Conservation (phyloP, 495 filamentous ascomycete species). For the Halenospora varia region DNA sequence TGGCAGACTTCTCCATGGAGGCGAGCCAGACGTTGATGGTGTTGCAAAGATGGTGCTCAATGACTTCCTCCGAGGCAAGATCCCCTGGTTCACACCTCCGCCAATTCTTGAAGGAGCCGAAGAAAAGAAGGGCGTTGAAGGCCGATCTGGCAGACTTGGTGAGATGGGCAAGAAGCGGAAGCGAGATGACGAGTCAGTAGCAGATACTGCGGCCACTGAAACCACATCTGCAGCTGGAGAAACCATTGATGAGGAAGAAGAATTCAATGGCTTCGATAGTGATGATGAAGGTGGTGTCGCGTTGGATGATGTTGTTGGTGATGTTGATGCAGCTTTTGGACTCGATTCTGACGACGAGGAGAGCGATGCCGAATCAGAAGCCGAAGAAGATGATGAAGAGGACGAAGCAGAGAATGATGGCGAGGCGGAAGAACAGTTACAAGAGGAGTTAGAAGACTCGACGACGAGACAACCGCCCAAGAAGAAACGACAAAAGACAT, state of each 20-base stretch:
- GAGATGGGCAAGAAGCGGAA: slow-evolving; percentile 59
- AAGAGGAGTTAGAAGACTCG: slow-evolving; percentile 12
- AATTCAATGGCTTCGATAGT: slow-evolving; percentile 51
- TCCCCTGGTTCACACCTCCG: slow-evolving; percentile 90
- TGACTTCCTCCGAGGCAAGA: slow-evolving; percentile 90
- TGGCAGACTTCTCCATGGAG: slow-evolving; percentile 79
- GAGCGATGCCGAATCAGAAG: slow-evolving; percentile 34
- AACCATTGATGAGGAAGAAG: slow-evolving; percentile 25
- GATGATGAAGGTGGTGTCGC: slow-evolving; percentile 41
- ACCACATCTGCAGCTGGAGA: slow-evolving; percentile 6
- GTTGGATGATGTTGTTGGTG: slow-evolving; percentile 33
- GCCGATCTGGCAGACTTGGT: slow-evolving; percentile 49
- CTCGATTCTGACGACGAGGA: slow-evolving; percentile 47
- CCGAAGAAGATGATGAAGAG: slow-evolving; percentile 12
- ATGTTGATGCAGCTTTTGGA: slow-evolving; percentile 38
- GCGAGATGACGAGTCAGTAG: slow-evolving; percentile 40
- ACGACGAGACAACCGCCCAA: slow-evolving; percentile 8
- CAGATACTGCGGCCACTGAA: slow-evolving; percentile 26
- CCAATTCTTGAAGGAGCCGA: slow-evolving; percentile 55
- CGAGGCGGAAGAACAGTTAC: slow-evolving; percentile 22
- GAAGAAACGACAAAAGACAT: slow-evolving; percentile 27
- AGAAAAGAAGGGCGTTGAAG: slow-evolving; percentile 48
- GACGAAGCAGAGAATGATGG: slow-evolving; percentile 19
- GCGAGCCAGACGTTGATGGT: slow-evolving; percentile 88
- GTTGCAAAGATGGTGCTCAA: slow-evolving; percentile 95